Base-by-base conservation (phyloP, 129 eudicot species). In the Apium graveolens region DNA sequence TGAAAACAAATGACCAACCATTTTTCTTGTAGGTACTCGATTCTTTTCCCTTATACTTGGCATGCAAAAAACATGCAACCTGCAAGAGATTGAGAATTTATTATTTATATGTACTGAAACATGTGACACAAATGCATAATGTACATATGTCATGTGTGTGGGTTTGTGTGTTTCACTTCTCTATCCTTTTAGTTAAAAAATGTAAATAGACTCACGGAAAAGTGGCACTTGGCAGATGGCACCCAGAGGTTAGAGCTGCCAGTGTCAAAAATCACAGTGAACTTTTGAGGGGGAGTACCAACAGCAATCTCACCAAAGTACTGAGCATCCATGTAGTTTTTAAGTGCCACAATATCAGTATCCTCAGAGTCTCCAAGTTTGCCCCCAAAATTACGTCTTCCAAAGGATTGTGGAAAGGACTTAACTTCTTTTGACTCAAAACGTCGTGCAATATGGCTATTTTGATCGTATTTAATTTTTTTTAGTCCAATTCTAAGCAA, bases 161-260 rank as follows among this genome's bases (percentile, higher is more conserved):
- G 20, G 60, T 20, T 8, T 20, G 57, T 35, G n/a, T 38, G 75
- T 20, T 70, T 32, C 73, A 18, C 62, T 35, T 17, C 11, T 9
- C 27, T 10, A 11, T 38, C 45, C 37, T 70, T 70, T 16, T 35
- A 46, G 17, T 66, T 8, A 11, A 13, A 75, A 48, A 44, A 13
- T 29, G 72, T 12, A 38, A 0, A 70, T 21, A 70, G 79, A 12
- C 89, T 85, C 29, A 88, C 92, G 62, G 92, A 88, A 44, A 88
- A 83, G 72, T 78, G 78, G 86, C 92, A 88, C 85, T 83, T 88
- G 8, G 89, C 69, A 63, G 92, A 88, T 51, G 92, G 92, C 20
- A 88, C 89, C 92, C 92, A 88, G 63, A 88, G 53, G 74, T 88
- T 88, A 21, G 92, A 83, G 70, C 92, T 88, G 17, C 92, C 92